Conservation (phyloP, 352 stramenopile species). For the Phytophthora fragariaefolia region DNA sequence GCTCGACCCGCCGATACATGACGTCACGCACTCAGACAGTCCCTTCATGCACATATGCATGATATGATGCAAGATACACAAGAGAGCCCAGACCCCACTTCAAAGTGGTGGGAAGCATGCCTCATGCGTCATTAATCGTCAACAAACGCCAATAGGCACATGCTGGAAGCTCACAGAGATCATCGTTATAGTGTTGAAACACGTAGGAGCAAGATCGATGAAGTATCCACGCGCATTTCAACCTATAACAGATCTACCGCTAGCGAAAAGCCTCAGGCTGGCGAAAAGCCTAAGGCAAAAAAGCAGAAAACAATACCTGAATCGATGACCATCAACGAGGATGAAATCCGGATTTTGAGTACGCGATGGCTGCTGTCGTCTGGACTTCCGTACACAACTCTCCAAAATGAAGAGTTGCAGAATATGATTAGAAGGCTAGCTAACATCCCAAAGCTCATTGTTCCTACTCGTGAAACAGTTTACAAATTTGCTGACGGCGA, state of each 20-base stretch:
- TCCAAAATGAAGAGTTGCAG: background rate
- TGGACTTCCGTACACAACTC: background rate
- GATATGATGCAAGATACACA: too few relatives aligned
- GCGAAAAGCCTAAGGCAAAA: too few relatives aligned
- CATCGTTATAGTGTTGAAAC: background rate
- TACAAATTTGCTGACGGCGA: constrained; percentile 2
- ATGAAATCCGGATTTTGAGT: background rate
- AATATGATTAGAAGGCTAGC: background rate
- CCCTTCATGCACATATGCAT: background rate
- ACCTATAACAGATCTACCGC: too few relatives aligned
- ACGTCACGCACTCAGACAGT: too few relatives aligned
- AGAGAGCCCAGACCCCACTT: too few relatives aligned
- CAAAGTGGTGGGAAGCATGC: background rate
- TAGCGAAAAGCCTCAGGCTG: too few relatives aligned
- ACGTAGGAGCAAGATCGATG: too few relatives aligned
- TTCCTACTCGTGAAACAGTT: background rate
- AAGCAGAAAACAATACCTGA: background rate
- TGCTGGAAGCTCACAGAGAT: background rate
- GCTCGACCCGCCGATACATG: too few relatives aligned
- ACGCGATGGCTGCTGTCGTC: constrained; percentile 1
- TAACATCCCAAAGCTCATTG: background rate
- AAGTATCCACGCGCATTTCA: background rate
- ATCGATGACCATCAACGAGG: background rate
- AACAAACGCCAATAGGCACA: constrained; percentile 2
- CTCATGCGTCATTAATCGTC: background rate